A percentile compares a stretch with the other conserved stretches of the same genome.
phyloP scores from a whole-genome alignment of 345 rosid genomes.

The Adansonia digitata region DNA sequence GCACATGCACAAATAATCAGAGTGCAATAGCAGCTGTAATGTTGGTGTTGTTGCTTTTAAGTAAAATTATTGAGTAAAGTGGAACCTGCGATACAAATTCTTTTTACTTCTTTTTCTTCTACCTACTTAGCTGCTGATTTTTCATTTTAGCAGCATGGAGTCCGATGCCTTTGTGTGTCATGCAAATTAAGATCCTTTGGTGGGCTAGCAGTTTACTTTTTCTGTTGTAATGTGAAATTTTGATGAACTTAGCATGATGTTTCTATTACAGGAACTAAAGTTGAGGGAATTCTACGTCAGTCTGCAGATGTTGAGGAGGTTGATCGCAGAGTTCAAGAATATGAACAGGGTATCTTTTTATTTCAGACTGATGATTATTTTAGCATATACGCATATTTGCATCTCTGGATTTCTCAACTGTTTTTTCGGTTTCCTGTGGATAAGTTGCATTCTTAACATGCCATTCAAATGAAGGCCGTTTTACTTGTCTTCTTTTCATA shows the following conservation, averaged over 20 bases:
- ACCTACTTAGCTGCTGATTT: background rate
- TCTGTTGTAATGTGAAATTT: background rate
- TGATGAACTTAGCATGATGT: background rate
- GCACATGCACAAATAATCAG: background rate
- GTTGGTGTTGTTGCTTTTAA: background rate
- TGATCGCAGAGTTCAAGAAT: conserved; percentile 88
- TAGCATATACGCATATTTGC: background rate
- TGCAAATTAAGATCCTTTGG: background rate
- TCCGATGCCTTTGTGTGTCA: background rate
- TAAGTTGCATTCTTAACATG: background rate
- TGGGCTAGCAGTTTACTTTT: background rate
- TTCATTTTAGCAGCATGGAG: background rate
- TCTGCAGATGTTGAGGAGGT: conserved; percentile 99
- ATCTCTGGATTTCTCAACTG: conserved; percentile 9
- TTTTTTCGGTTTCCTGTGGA: conserved; percentile 9
- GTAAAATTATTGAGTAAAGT: background rate
- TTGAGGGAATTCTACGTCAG: conserved; percentile 90
- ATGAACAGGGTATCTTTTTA: conserved; percentile 69
- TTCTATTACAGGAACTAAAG: conserved; percentile 61
- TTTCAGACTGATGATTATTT: conserved; percentile 14
- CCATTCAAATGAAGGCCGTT: conserved; percentile 11
- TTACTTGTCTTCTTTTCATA: conserved; percentile 8
- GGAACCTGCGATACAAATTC: background rate
- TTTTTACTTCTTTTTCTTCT: background rate
- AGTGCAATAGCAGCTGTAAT: background rate